Evolutionary conservation across 176 grass and related monocot species (phyloP).

Genomic region (Rhynchospora breviuscula): DNA sequence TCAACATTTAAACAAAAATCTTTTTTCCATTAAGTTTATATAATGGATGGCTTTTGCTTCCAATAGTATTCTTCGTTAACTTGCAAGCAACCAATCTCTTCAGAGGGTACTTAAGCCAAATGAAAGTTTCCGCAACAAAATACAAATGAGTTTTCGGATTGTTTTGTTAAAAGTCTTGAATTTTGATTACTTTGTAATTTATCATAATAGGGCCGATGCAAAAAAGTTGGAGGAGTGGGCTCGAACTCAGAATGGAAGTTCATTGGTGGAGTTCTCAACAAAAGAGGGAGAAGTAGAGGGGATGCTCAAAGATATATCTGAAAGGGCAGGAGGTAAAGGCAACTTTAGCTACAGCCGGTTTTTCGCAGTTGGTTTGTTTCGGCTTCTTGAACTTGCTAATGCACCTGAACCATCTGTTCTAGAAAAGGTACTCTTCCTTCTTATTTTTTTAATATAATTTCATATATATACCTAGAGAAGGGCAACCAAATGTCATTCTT

Average conservation of each 20-base stretch:
- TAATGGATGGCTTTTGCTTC: not conserved
- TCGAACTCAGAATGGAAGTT: constrained; percentile 56
- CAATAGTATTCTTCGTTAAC: not conserved
- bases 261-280: constrained; percentile 70
- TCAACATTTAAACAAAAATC: not conserved
- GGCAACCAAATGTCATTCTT: not conserved
- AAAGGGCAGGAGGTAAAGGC: constrained; percentile 78
- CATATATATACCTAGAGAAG: not conserved
- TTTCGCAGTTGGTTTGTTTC: constrained; percentile 93
- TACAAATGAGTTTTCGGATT: not conserved
- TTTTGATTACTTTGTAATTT: not conserved
- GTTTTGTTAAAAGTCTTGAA: not conserved
- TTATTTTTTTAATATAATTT: constrained; percentile 24
- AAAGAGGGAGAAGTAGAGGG: constrained; percentile 84
- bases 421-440: constrained; percentile 68
- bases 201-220: constrained; percentile 25
- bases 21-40: not conserved
- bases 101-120: not conserved
- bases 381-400: constrained; percentile 90
- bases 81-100: not conserved
- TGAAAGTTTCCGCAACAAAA: not conserved
- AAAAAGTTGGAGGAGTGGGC: constrained; percentile 94
- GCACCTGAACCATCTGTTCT: constrained; percentile 84
- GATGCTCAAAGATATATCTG: constrained; percentile 79
- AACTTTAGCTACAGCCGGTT: constrained; percentile 96